A percentile compares a stretch with the other conserved stretches of the same genome.
These are phyloP conservation scores for Trichoderma brevicompactum DNA, from an alignment of 2,329 filamentous ascomycete genomes.

Conservation along the genomic window DNA sequence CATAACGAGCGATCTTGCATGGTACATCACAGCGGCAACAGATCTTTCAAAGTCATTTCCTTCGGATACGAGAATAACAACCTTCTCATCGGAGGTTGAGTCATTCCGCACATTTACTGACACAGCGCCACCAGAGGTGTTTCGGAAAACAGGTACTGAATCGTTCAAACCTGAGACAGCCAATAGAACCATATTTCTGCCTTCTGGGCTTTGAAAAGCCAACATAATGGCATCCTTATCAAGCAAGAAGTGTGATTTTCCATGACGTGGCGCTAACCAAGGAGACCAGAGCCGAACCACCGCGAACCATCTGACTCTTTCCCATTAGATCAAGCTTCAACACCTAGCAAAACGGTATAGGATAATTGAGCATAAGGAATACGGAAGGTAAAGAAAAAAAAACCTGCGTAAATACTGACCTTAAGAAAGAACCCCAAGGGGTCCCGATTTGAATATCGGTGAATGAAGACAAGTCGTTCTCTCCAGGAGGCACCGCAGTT, in stretches of 20 bases:
- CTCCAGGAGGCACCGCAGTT: conserved; percentile 58
- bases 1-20: conserved; percentile 65
- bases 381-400: neutral
- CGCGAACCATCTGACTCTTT: conserved; percentile 70
- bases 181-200: conserved; percentile 76
- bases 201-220: conserved; percentile 74
- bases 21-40: conserved; percentile 81
- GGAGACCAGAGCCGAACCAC: conserved; percentile 78
- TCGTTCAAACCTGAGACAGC: conserved; percentile 76
- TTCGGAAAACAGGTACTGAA: conserved; percentile 70
- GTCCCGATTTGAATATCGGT: conserved; percentile 63
- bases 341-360: neutral
- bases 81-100: conserved; percentile 55
- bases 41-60: conserved; percentile 75
- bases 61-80: conserved; percentile 70
- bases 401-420: conserved; percentile 44
- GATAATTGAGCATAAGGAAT: neutral
- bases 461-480: conserved; percentile 61
- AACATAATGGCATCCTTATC: conserved; percentile 79
- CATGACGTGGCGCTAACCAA: conserved; percentile 90
- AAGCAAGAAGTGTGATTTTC: conserved; percentile 65
- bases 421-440: conserved; percentile 61
- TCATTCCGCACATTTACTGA: conserved; percentile 76
- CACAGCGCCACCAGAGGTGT: conserved; percentile 67
- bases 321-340: neutral